phyloP scores from a whole-genome alignment of 192 early-diverging fungal species.

The Lobosporangium transversale region DNA sequence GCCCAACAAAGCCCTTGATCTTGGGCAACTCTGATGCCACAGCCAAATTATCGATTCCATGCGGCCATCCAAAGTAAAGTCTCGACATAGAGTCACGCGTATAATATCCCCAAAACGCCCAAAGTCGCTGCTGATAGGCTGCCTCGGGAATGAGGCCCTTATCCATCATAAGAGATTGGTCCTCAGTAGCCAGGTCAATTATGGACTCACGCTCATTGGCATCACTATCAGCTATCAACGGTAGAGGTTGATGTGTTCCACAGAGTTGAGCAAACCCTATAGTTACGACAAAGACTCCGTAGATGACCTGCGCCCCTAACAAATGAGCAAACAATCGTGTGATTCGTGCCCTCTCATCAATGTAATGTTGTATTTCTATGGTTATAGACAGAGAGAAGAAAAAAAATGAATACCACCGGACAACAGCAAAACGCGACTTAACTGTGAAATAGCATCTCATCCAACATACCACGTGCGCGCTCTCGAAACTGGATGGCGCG shows the following conservation, averaged over 20 bases:
- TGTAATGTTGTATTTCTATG: constrained; percentile 29
- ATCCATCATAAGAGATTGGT: constrained; percentile 11
- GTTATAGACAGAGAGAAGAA: too few species aligned
- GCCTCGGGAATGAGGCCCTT: constrained; percentile 36
- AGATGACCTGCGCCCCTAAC: constrained; percentile 36
- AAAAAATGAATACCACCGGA: background rate
- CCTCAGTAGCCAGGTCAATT: constrained; percentile 20
- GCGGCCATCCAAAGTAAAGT: constrained; percentile 47
- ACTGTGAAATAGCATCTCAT: background rate
- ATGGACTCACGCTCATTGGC: background rate
- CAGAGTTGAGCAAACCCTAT: constrained; percentile 27
- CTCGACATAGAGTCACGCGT: constrained; percentile 32
- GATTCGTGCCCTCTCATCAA: constrained; percentile 29
- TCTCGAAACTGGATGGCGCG: constrained; percentile 49
- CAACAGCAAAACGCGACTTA: background rate
- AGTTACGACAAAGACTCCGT: constrained; percentile 30
- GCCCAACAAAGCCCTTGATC: constrained; percentile 32
- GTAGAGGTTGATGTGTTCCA: constrained; percentile 16
- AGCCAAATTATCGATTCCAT: constrained; percentile 23
- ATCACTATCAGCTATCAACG: background rate
- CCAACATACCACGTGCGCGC: constrained; percentile 31
- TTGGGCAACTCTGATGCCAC: constrained; percentile 31
- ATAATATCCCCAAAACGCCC: constrained; percentile 40
- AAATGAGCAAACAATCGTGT: constrained; percentile 17
- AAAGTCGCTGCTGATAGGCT: constrained; percentile 39